A percentile compares a stretch with the other conserved stretches of the same genome.
Evolutionary conservation across 2,329 filamentous ascomycete species (phyloP).

Genomic region (Lachnellula hyalina): DNA sequence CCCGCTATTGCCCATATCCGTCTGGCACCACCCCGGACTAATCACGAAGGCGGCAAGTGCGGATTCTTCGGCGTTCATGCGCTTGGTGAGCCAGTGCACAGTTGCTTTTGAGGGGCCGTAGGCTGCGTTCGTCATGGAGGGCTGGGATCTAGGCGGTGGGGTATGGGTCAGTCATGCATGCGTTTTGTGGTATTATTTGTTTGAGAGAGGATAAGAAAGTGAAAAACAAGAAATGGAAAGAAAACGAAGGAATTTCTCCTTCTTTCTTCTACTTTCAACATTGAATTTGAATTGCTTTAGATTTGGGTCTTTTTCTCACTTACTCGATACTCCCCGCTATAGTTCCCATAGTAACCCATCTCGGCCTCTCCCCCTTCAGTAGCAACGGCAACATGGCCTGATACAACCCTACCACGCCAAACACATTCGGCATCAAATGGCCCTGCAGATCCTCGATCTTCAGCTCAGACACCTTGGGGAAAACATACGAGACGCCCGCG

Average conservation of each 20-base stretch:
- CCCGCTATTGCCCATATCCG: neutral
- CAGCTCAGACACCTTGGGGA: slow-evolving; percentile 29
- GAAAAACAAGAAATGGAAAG: too few species aligned
- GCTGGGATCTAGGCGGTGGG: neutral
- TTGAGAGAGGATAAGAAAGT: too few species aligned
- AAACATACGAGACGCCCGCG: slow-evolving; percentile 28
- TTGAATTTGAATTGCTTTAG: slow-evolving; percentile 4
- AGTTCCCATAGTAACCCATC: slow-evolving; percentile 28
- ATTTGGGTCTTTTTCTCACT: slow-evolving; percentile 12
- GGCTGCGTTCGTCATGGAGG: neutral
- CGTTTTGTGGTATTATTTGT: too few species aligned
- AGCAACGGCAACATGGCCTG: slow-evolving; percentile 30
- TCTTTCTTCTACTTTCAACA: slow-evolving; percentile 11
- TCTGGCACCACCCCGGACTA: slow-evolving; percentile 3
- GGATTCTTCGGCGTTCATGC: slow-evolving; percentile 21
- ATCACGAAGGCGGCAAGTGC: slow-evolving; percentile 18
- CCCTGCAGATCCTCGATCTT: slow-evolving; percentile 22
- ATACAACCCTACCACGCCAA: slow-evolving; percentile 29
- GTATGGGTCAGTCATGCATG: too few species aligned
- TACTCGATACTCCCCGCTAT: neutral
- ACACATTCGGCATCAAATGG: slow-evolving; percentile 27
- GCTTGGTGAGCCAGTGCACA: slow-evolving; percentile 29
- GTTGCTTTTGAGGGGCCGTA: slow-evolving; percentile 32
- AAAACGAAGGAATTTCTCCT: too few species aligned
- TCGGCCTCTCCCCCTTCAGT: slow-evolving; percentile 28